Conservation (phyloP, 2,329 filamentous ascomycete genomes). For the Balansia obtecta region DNA sequence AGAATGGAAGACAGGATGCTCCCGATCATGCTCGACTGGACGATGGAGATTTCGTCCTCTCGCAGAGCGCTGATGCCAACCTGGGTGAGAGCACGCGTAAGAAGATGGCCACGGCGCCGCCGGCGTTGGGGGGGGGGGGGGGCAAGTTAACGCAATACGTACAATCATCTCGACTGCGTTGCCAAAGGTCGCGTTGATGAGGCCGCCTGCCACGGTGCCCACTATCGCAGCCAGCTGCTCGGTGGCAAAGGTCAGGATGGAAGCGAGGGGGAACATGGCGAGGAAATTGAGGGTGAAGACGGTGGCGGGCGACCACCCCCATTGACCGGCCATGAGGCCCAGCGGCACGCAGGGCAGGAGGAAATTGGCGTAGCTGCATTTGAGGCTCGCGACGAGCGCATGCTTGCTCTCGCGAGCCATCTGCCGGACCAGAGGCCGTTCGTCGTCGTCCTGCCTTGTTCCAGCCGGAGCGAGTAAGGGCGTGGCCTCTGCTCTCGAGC, state of each 20-base stretch:
- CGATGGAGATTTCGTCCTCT: constrained; percentile 6
- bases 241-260: constrained; percentile 50
- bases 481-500: background rate
- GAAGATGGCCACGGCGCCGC: no score
- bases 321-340: constrained; percentile 41
- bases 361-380: constrained; percentile 29
- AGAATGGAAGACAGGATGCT: constrained; percentile 8
- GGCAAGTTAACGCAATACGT: background rate
- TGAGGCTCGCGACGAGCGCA: constrained; percentile 5
- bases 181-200: constrained; percentile 55
- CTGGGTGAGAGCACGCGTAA: background rate
- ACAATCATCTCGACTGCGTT: constrained; percentile 56
- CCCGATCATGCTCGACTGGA: constrained; percentile 11
- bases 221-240: constrained; percentile 49
- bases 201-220: constrained; percentile 47
- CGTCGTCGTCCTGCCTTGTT: background rate
- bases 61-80: constrained; percentile 6
- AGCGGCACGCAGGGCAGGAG: constrained; percentile 52
- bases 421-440: background rate
- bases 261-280: constrained; percentile 49
- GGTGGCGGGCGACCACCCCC: constrained; percentile 29
- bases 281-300: constrained; percentile 52
- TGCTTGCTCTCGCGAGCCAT: constrained; percentile 2
- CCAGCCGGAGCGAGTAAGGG: background rate
- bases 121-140: no score